These are phyloP conservation scores for Cryptococcus sp. DNA, from an alignment of 1,284 basidiomycete species.

Conservation along the genomic window DNA sequence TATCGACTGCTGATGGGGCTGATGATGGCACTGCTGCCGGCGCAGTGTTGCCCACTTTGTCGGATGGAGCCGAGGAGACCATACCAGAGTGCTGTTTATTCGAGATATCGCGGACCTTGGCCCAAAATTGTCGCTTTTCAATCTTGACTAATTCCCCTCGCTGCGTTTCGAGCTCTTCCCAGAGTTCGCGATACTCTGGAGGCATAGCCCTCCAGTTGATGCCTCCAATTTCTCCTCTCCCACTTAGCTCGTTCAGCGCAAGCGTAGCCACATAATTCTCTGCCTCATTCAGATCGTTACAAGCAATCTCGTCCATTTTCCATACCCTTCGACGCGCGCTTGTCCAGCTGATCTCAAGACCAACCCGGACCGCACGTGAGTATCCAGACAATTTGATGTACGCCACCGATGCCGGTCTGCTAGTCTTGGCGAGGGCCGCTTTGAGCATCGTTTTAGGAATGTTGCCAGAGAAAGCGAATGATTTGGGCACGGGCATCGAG, in stretches of 20 bases:
- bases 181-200: conserved; percentile 78
- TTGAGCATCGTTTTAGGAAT: conserved; percentile 34
- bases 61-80: neutral
- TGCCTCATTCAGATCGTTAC: conserved; percentile 70
- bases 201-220: conserved; percentile 60
- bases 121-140: conserved; percentile 68
- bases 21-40: neutral
- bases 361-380: conserved; percentile 67
- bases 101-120: conserved; percentile 54
- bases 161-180: conserved; percentile 78
- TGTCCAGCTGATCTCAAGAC: conserved; percentile 68
- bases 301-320: conserved; percentile 81
- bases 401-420: conserved; percentile 68
- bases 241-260: conserved; percentile 72
- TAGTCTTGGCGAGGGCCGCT: conserved; percentile 45
- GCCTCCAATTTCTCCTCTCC: conserved; percentile 33
- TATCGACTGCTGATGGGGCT: neutral
- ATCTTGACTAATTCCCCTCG: conserved; percentile 62
- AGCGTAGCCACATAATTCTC: conserved; percentile 87
- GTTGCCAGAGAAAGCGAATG: conserved; percentile 56
- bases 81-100: neutral
- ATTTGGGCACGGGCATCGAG: conserved; percentile 74
- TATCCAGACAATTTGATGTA: conserved; percentile 63
- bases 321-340: conserved; percentile 61
- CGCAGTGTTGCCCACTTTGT: neutral